Conservation (phyloP, 305 asterid genomes). For the Fraxinus latifolia region DNA sequence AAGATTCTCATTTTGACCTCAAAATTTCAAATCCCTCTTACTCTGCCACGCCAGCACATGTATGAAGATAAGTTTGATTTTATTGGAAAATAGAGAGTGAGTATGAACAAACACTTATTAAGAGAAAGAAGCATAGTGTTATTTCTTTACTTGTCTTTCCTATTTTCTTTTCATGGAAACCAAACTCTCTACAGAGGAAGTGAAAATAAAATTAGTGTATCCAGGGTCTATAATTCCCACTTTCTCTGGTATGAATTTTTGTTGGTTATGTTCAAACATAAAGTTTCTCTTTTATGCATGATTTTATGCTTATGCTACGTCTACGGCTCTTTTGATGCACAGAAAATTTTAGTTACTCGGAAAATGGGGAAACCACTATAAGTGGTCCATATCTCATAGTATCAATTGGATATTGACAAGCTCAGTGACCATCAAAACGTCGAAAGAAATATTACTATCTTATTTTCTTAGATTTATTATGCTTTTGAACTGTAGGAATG, state of each 20-base stretch:
- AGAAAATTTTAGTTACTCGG: conserved; percentile 3
- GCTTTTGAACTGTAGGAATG: conserved; percentile 69
- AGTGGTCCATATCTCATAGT: not conserved
- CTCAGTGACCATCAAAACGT: not conserved
- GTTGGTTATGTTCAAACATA: not conserved
- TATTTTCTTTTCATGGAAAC: not conserved
- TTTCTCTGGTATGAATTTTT: not conserved
- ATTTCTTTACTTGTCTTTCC: conserved; percentile 4
- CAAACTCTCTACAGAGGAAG: conserved; percentile 1
- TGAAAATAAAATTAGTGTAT: not conserved
- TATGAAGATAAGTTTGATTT: conserved; percentile 4
- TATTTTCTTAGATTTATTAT: conserved; percentile 7
- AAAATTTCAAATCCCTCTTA: conserved; percentile 4
- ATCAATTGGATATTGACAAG: not conserved
- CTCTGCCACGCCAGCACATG: not conserved
- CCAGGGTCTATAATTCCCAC: not conserved
- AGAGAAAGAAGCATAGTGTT: not conserved
- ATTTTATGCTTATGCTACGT: conserved; percentile 6
- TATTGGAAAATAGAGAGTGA: not conserved
- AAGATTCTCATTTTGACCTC: conserved; percentile 7
- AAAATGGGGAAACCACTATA: conserved; percentile 7
- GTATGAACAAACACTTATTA: not conserved
- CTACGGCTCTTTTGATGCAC: not conserved
- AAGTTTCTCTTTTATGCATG: not conserved
- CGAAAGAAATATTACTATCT: not conserved